Conservation (phyloP, 345 rosid genomes). For the Ailanthus altissimus region DNA sequence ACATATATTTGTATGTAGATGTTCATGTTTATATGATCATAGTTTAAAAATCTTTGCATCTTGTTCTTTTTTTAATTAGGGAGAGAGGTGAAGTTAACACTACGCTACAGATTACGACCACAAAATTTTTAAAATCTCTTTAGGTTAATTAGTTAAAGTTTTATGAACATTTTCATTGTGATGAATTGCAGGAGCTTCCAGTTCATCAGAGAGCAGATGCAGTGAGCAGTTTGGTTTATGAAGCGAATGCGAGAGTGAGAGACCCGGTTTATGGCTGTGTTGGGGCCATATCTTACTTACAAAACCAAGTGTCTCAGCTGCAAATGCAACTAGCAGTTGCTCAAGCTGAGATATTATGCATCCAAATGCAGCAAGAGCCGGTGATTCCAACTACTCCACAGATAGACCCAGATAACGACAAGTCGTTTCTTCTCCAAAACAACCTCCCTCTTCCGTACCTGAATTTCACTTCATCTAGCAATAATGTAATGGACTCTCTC, state of each 20-base stretch:
- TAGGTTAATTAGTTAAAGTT: too few relatives aligned
- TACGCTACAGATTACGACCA: too few relatives aligned
- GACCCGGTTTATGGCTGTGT: conserved; percentile 75
- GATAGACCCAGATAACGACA: conserved; percentile 26
- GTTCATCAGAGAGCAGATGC: conserved; percentile 56
- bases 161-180: background rate
- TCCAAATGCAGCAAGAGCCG: conserved; percentile 58
- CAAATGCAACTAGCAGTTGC: conserved; percentile 67
- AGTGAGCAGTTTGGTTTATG: conserved; percentile 68
- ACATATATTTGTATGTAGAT: too few relatives aligned
- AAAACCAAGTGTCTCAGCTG: conserved; percentile 61
- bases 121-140: too few relatives aligned
- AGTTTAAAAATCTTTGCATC: too few relatives aligned
- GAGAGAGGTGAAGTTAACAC: too few relatives aligned
- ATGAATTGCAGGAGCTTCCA: conserved; percentile 53
- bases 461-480: conserved; percentile 32
- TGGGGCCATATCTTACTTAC: conserved; percentile 57
- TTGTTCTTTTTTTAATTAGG: too few relatives aligned
- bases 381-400: conserved; percentile 23
- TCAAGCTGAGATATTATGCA: conserved; percentile 59
- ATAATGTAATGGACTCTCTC: conserved; percentile 36
- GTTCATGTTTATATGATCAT: too few relatives aligned
- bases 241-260: conserved; percentile 61
- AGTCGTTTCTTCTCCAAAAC: conserved; percentile 33
- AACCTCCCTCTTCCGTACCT: conserved; percentile 26